These are phyloP conservation scores for Suillus bovinus DNA, from an alignment of 768 basidiomycete species.

Conservation along the genomic window DNA sequence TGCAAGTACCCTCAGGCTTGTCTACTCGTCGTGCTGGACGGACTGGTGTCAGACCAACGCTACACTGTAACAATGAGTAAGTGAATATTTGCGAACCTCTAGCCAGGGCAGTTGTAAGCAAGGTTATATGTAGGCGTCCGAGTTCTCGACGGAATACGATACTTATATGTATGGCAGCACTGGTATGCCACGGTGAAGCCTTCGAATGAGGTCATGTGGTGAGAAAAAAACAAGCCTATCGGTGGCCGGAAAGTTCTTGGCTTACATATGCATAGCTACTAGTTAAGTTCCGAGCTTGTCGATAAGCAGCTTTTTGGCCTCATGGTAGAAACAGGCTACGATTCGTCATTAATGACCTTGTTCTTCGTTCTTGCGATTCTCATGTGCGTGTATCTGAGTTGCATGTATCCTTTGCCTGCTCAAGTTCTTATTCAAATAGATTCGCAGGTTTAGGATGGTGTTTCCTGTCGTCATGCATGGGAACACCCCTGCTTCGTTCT, in stretches of 20 bases:
- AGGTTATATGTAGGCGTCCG: background rate
- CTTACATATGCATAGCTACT: too few relatives aligned
- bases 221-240: too few relatives aligned
- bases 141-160: background rate
- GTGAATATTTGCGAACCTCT: background rate
- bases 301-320: background rate
- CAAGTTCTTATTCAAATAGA: slow-evolving; percentile 28
- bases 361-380: slow-evolving; percentile 49
- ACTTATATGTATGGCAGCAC: background rate
- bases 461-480: slow-evolving; percentile 66
- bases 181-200: background rate
- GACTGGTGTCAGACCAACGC: background rate
- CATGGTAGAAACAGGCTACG: slow-evolving; percentile 25
- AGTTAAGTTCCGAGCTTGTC: slow-evolving; percentile 7
- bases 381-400: slow-evolving; percentile 35
- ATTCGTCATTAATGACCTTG: slow-evolving; percentile 39
- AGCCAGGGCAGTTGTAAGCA: background rate
- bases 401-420: background rate
- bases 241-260: too few relatives aligned
- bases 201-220: slow-evolving; percentile 11
- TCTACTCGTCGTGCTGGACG: background rate
- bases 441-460: slow-evolving; percentile 61
- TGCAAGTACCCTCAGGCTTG: background rate
- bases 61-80: background rate
- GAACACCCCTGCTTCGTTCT: slow-evolving; percentile 46